phyloP scores from a whole-genome alignment of 78 protist genomes.

The Dictyostelium citrinum region DNA sequence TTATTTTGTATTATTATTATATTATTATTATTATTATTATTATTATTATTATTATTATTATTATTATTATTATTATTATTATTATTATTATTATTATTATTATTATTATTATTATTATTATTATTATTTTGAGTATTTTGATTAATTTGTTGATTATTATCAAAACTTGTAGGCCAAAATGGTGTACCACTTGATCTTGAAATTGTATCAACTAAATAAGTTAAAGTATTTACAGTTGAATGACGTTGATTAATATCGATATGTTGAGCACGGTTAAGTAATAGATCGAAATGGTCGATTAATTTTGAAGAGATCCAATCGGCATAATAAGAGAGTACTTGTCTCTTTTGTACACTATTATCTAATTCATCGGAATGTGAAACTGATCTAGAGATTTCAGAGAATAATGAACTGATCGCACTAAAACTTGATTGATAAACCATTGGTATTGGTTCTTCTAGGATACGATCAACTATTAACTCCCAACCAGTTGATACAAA shows the following conservation, averaged over 20 bases:
- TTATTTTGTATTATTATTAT: too few relatives aligned
- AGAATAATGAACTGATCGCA: conserved; percentile 32
- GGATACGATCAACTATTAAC: conserved; percentile 25
- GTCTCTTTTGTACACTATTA: conserved; percentile 20
- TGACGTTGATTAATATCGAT: conserved; percentile 49
- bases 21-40: too few relatives aligned
- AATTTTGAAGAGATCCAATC: conserved; percentile 16
- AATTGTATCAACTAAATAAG: conserved; percentile 61
- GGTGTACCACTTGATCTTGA: conserved; percentile 51
- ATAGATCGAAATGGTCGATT: conserved; percentile 57
- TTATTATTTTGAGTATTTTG: not conserved
- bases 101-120: not conserved
- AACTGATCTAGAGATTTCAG: conserved; percentile 56
- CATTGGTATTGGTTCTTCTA: conserved; percentile 32
- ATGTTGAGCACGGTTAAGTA: conserved; percentile 39
- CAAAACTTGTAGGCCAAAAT: conserved; percentile 39
- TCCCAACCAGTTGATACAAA: conserved; percentile 73
- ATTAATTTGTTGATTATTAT: not conserved
- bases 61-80: not conserved
- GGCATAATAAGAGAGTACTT: not conserved
- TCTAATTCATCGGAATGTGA: conserved; percentile 64
- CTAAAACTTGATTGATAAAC: conserved; percentile 46
- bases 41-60: not conserved
- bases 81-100: not conserved
- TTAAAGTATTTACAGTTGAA: conserved; percentile 46